phyloP scores from a whole-genome alignment of 1,139 yeast genomes.

The Candida pseudoviswanathii region DNA sequence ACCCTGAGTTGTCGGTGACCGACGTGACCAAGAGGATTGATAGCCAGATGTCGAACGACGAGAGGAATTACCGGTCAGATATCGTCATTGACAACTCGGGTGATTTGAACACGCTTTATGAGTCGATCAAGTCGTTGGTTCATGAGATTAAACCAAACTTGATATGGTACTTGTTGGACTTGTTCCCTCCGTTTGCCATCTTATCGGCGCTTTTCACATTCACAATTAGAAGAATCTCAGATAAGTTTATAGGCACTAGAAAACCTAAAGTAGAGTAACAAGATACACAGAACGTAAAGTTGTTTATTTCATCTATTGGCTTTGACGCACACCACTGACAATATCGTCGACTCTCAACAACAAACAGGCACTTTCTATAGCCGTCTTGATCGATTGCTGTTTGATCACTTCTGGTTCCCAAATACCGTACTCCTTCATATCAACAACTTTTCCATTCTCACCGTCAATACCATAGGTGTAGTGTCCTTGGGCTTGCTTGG shows the following conservation, averaged over 20 bases:
- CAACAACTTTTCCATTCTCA: conserved; percentile 89
- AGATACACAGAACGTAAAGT: too few species aligned
- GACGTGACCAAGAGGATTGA: conserved; percentile 75
- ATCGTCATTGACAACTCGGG: conserved; percentile 67
- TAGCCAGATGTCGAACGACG: conserved; percentile 72
- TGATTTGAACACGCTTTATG: conserved; percentile 49
- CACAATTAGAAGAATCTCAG: conserved; percentile 21
- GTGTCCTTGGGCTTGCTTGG: conserved; percentile 91
- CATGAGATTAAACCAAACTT: conserved; percentile 50
- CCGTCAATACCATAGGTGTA: conserved; percentile 93
- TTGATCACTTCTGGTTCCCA: conserved; percentile 99
- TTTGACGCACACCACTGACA: conserved; percentile 86
- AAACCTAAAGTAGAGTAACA: conserved; percentile 15
- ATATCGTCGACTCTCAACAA: conserved; percentile 95
- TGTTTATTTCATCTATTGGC: conserved; percentile 4
- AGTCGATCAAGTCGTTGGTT: conserved; percentile 49
- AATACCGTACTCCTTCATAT: conserved; percentile 92
- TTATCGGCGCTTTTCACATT: conserved; percentile 33
- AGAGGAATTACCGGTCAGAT: conserved; percentile 64
- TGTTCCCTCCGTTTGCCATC: conserved; percentile 54
- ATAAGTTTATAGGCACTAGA: conserved; percentile 22
- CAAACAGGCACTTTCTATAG: conserved; percentile 94
- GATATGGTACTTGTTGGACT: conserved; percentile 61
- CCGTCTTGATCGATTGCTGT: conserved; percentile 95
- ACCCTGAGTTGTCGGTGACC: conserved; percentile 62